Evolutionary conservation across 768 basidiomycete genomes (phyloP), one percentile per base, ranked within the genome.

Genomic region (Lactarius indigo): DNA sequence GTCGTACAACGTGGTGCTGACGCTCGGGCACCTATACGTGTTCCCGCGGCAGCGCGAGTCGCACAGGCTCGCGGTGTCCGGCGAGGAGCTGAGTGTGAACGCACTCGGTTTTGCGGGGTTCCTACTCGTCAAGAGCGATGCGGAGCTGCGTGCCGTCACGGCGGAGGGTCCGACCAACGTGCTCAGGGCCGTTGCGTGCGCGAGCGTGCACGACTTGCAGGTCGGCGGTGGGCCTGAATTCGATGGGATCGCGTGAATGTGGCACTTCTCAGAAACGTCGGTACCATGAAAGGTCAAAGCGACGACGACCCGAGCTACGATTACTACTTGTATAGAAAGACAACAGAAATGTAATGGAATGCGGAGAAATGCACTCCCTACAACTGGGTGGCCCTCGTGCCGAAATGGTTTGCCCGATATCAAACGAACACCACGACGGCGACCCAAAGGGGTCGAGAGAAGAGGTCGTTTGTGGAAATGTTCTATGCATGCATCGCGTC

Each of bases 101-200:
- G 84, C 96, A 55, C 82, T 97, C 57, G 96, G 92, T 17, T 97
- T 90, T 74, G 91, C 93, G 8, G 96, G 96, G 1, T 86, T 92
- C 88, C 72, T 97, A 68, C 84, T 97, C 63, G 93, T 92, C 30
- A 93, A 90, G 79, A 93, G 89, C 69, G 85, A 90, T 62, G 81
- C 81, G 23, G 93, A 96, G 77, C 75, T 93, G 59, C 85, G 87
- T 63, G 84, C 82, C 2, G 82, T 97, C 50, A 85, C 85, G 75
- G 76, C 78, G 65, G 87, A 88, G 75, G 84, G 86, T 1, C 78
- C 91, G 31, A 79, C 81, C 9, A 85, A 80, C 64, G 87, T 95
- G 39, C 74, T 95, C 69, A 76, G 79, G 58, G 82, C 78, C 23
- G 90, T 93, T 10, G 90, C 82, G 30, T 76, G 90, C 70, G 76